Percentiles rank a stretch among this genome's conserved stretches.
phyloP scores from a whole-genome alignment of 2,329 filamentous ascomycete species.

The Incumbomyces lentus region DNA sequence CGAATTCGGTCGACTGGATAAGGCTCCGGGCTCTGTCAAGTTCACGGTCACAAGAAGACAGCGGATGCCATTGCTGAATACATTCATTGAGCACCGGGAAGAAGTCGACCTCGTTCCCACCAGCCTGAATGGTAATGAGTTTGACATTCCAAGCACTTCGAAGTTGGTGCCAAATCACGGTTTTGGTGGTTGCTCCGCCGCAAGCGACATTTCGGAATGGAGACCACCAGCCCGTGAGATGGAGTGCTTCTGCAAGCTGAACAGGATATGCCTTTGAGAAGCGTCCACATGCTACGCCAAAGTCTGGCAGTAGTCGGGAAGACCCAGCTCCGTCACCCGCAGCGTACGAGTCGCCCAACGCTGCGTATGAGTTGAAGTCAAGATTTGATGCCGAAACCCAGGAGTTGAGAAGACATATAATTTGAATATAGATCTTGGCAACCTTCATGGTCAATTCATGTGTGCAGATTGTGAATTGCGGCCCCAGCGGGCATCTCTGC shows the following conservation, averaged over 20 bases:
- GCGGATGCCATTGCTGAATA: slow-evolving; percentile 20
- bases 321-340: slow-evolving; percentile 21
- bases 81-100: slow-evolving; percentile 23
- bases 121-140: slow-evolving; percentile 21
- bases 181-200: slow-evolving; percentile 15
- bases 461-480: too few species aligned
- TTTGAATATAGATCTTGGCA: too few species aligned
- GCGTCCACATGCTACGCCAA: slow-evolving; percentile 15
- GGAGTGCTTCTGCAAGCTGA: slow-evolving; percentile 15
- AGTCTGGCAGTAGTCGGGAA: slow-evolving; percentile 9
- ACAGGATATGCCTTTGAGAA: slow-evolving; percentile 22
- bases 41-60: slow-evolving; percentile 14
- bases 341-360: slow-evolving; percentile 23
- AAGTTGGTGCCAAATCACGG: slow-evolving; percentile 17
- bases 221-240: slow-evolving; percentile 8
- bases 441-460: too few species aligned
- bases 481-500: too few species aligned
- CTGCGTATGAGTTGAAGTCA: slow-evolving; percentile 13
- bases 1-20: slow-evolving; percentile 16
- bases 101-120: slow-evolving; percentile 24
- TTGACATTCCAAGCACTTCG: slow-evolving; percentile 14
- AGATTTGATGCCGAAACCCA: neutral
- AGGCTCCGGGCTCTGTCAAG: slow-evolving; percentile 12
- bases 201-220: slow-evolving; percentile 22
- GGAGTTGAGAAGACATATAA: too few species aligned